A percentile compares a stretch with the other conserved stretches of the same genome.
phyloP scores from a whole-genome alignment of 1,139 yeast genomes.

The Suhomyces chickasaworum region DNA sequence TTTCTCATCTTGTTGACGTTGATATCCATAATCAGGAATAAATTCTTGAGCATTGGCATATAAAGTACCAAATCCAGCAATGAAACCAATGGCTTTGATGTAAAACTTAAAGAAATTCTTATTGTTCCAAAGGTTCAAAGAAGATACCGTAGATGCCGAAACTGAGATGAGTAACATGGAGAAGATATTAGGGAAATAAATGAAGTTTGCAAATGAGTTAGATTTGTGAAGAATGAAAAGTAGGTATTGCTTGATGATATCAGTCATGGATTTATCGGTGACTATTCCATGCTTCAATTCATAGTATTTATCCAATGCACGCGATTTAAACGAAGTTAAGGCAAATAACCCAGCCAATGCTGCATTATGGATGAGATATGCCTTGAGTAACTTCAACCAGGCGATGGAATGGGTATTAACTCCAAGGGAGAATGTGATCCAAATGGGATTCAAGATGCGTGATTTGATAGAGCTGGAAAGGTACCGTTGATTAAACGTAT shows the following conservation, averaged over 20 bases:
- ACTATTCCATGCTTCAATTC: constrained; percentile 27
- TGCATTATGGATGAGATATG: constrained; percentile 33
- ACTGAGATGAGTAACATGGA: constrained; percentile 39
- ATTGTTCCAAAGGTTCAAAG: constrained; percentile 12
- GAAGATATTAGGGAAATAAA: constrained; percentile 40
- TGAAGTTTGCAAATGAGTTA: constrained; percentile 38
- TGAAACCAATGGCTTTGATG: constrained; percentile 39
- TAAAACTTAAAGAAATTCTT: constrained; percentile 38
- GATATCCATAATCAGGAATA: constrained; percentile 31
- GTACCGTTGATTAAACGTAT: constrained; percentile 40
- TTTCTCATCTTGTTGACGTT: constrained; percentile 8
- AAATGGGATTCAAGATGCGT: constrained; percentile 42
- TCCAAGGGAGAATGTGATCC: constrained; percentile 44
- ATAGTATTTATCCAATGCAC: constrained; percentile 32
- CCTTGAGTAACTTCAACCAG: constrained; percentile 32
- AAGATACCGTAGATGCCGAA: constrained; percentile 30
- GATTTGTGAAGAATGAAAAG: constrained; percentile 30
- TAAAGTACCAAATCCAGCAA: constrained; percentile 36
- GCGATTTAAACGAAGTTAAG: constrained; percentile 25
- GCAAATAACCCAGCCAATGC: constrained; percentile 21
- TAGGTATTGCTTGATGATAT: constrained; percentile 23
- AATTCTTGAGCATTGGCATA: constrained; percentile 28
- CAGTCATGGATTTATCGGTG: constrained; percentile 14
- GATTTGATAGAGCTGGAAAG: constrained; percentile 37
- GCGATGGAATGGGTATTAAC: constrained; percentile 29